A percentile compares a stretch with the other conserved stretches of the same genome.
phyloP scores from a whole-genome alignment of 2,329 filamentous ascomycete genomes.

The Plenodomus lindquistii region DNA sequence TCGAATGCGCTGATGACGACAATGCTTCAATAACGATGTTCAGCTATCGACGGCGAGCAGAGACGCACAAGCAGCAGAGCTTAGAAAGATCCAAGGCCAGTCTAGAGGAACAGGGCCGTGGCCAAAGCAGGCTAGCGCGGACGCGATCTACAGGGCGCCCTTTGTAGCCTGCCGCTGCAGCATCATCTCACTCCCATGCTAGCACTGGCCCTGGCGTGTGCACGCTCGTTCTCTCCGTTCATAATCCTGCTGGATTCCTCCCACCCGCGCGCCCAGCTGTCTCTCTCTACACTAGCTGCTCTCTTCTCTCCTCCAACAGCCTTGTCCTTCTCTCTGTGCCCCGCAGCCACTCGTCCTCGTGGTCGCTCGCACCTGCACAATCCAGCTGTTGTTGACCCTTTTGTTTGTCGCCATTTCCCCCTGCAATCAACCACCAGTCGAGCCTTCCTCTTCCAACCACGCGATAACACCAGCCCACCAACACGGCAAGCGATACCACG shows the following conservation, averaged over 20 bases:
- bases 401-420: constrained; percentile 17
- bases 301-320: constrained; percentile 12
- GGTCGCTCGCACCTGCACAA: neutral
- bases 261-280: constrained; percentile 6
- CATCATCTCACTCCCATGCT: neutral
- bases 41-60: neutral
- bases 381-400: constrained; percentile 1
- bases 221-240: constrained; percentile 8
- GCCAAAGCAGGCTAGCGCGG: constrained; percentile 14
- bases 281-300: constrained; percentile 10
- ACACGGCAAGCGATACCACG: neutral
- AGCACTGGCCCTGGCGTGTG: constrained; percentile 14
- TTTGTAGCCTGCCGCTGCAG: constrained; percentile 13
- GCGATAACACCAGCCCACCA: neutral
- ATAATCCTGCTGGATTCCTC: constrained; percentile 4
- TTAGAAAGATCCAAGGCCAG: too few species aligned
- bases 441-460: neutral
- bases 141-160: constrained; percentile 7
- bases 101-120: too few species aligned
- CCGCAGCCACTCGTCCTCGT: neutral
- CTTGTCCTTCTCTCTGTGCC: constrained; percentile 12
- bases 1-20: too few species aligned
- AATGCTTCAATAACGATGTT: neutral
- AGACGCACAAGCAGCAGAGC: too few species aligned
- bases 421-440: neutral